A percentile compares a stretch with the other conserved stretches of the same genome.
Evolutionary conservation across 805 yeast genomes (phyloP).

Genomic region (Myxozyma neglecta): DNA sequence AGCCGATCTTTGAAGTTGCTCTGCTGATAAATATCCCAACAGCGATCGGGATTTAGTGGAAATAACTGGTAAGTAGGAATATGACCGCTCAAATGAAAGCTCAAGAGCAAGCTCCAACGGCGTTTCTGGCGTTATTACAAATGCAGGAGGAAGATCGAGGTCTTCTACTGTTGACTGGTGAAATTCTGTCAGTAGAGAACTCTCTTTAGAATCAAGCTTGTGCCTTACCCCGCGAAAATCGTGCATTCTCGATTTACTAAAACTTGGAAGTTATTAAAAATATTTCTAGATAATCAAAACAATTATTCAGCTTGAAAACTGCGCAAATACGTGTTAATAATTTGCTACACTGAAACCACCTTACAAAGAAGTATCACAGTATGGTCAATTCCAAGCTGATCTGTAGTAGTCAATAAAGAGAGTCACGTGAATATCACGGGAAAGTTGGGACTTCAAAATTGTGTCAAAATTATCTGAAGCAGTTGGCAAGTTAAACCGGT

Average conservation of each 20-base stretch:
- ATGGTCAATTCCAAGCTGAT: too few species aligned
- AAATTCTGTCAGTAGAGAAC: too few species aligned
- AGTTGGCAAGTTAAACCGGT: not conserved
- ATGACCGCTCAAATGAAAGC: slow-evolving; percentile 56
- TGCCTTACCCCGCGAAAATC: slow-evolving; percentile 21
- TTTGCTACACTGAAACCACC: not conserved
- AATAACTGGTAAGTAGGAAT: slow-evolving; percentile 56
- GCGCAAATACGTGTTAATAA: not conserved
- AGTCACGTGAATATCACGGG: slow-evolving; percentile 1
- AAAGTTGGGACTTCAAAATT: not conserved
- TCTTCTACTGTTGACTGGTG: slow-evolving; percentile 57
- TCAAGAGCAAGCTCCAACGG: slow-evolving; percentile 53
- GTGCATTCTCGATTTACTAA: slow-evolving; percentile 1
- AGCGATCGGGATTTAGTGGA: slow-evolving; percentile 49
- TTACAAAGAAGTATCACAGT: not conserved
- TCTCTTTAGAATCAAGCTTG: not conserved
- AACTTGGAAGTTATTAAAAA: too few species aligned
- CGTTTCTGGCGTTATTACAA: slow-evolving; percentile 52
- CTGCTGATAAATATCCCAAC: slow-evolving; percentile 52
- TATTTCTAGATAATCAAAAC: too few species aligned
- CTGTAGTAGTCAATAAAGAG: too few species aligned
- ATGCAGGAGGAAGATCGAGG: slow-evolving; percentile 58
- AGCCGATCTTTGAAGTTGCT: slow-evolving; percentile 42
- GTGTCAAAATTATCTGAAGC: not conserved
- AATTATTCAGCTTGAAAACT: not conserved